Evolutionary conservation across 2,329 filamentous ascomycete genomes (phyloP).

Genomic region (Alternaria conjuncta): DNA sequence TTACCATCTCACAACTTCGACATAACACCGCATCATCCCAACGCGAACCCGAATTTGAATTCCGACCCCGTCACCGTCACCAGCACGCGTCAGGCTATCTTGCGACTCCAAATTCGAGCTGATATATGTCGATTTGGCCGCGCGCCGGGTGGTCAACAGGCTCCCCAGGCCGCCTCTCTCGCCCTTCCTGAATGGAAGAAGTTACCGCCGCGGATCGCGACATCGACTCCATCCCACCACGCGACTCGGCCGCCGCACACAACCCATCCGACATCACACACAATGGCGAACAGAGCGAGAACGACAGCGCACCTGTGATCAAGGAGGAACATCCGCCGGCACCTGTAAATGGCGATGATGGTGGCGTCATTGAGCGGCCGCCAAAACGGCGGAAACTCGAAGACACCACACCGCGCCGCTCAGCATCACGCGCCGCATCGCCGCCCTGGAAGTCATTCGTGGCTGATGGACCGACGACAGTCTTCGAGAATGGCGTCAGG

Average conservation of each 20-base stretch:
- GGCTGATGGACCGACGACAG: constrained; percentile 86
- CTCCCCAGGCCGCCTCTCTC: constrained; percentile 35
- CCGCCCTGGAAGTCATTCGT: constrained; percentile 92
- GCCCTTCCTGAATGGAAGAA: constrained; percentile 41
- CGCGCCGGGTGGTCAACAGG: constrained; percentile 42
- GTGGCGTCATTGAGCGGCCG: constrained; percentile 37
- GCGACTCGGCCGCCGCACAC: constrained; percentile 28
- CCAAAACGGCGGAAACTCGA: constrained; percentile 69
- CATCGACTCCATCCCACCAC: constrained; percentile 34
- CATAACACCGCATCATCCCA: constrained; percentile 40
- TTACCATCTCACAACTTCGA: constrained; percentile 27
- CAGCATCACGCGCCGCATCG: constrained; percentile 64
- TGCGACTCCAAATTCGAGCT: constrained; percentile 30
- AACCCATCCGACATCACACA: constrained; percentile 25
- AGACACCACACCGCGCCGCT: constrained; percentile 43
- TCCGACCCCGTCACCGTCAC: constrained; percentile 39
- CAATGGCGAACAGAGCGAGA: constrained; percentile 14
- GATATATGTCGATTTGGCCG: constrained; percentile 39
- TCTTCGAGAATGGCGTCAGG: constrained; percentile 69
- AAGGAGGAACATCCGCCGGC: constrained; percentile 31
- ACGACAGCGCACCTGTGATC: constrained; percentile 36
- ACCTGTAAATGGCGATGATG: constrained; percentile 27
- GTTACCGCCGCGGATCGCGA: constrained; percentile 41
- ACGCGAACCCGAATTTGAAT: constrained; percentile 32
- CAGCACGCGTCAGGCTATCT: constrained; percentile 21